Evolutionary conservation across 2,329 filamentous ascomycete genomes (phyloP).

Genomic region (Xylariaceae sp.): DNA sequence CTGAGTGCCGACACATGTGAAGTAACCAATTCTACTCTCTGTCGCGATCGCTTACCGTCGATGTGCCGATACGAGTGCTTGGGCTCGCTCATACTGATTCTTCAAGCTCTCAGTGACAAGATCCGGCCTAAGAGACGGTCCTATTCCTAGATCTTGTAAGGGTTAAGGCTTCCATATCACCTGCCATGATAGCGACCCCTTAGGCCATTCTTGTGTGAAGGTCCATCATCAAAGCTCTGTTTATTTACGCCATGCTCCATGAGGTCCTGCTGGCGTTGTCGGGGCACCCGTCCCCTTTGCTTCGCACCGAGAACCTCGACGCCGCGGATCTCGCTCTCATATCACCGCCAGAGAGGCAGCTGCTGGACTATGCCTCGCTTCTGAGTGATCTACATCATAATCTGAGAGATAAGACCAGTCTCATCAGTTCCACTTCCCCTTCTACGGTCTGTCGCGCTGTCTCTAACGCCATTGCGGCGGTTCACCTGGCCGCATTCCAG

Average conservation of each 20-base stretch:
- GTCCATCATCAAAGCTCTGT: slow-evolving; percentile 1
- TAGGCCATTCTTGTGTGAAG: slow-evolving; percentile 10
- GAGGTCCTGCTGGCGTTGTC: slow-evolving; percentile 96
- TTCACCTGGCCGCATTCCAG: slow-evolving; percentile 76
- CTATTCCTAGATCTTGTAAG: slow-evolving; percentile 24
- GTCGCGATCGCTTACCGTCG: slow-evolving; percentile 5
- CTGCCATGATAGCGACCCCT: neutral
- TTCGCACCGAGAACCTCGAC: slow-evolving; percentile 51
- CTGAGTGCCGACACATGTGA: neutral
- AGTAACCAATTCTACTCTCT: neutral
- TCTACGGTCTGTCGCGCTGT: slow-evolving; percentile 86
- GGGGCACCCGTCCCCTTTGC: slow-evolving; percentile 84
- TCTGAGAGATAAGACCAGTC: slow-evolving; percentile 60
- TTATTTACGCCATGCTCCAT: slow-evolving; percentile 69
- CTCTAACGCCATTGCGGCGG: slow-evolving; percentile 67
- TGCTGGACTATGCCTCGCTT: slow-evolving; percentile 70
- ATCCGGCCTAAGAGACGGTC: slow-evolving; percentile 34
- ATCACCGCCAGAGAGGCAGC: slow-evolving; percentile 75
- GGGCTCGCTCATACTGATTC: slow-evolving; percentile 44
- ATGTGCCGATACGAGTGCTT: slow-evolving; percentile 54
- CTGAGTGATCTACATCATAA: slow-evolving; percentile 73
- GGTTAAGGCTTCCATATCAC: slow-evolving; percentile 14
- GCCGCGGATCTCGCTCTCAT: slow-evolving; percentile 45
- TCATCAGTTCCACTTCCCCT: slow-evolving; percentile 64
- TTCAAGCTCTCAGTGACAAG: slow-evolving; percentile 40